Base-by-base conservation (phyloP, 1,139 yeast genomes). In the Zygoascus hellenicus region DNA sequence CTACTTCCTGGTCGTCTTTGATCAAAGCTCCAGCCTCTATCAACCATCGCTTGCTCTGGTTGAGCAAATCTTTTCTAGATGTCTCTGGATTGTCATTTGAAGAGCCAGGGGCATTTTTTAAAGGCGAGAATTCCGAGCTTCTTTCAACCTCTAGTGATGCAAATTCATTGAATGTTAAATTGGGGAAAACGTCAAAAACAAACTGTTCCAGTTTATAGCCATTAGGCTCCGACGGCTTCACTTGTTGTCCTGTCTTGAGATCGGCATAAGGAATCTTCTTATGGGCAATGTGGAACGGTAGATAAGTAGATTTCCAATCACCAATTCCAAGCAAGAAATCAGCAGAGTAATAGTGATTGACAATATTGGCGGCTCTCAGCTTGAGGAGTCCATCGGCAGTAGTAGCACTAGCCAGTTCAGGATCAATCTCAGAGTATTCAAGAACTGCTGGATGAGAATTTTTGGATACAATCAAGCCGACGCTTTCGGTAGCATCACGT, bases 131-230 rank as follows among this genome's bases (percentile, higher is more conserved):
- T 64, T 94, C 98, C 49, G 81, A 81, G 3, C 69, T 55, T 64
- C 99, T 79, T 39, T 80, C 84, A 28, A 94, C 98, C 68, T 94
- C 98, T 54, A 94, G 74, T 62, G 95, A 87, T 1, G 96, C 98
- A 64, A 94, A 94, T 58, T 78, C 78, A n/a, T 66, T 63, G 55
- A 89, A 65, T 19, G 78, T 77, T 40, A 94, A 82, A 34, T 82
- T 77, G 44, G 94, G 90, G 70, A 92, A 94, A 37, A 94, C 95
- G 64, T 94, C 99, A 70, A 94, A 94, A 48, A 94, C 95, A 61
- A 94, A 94, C 65, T 92, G 98, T 66, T 94, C 99, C 59, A 94
- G 75, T 67, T 94, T 94, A 61, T 90, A 81, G 42, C 97, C 98
- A 63, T 94, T 92, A 46, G 94, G 86, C 49, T 72, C 76, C 2